These are phyloP conservation scores for Rubia occidens DNA, from an alignment of 305 asterid genomes.

Conservation along the genomic window DNA sequence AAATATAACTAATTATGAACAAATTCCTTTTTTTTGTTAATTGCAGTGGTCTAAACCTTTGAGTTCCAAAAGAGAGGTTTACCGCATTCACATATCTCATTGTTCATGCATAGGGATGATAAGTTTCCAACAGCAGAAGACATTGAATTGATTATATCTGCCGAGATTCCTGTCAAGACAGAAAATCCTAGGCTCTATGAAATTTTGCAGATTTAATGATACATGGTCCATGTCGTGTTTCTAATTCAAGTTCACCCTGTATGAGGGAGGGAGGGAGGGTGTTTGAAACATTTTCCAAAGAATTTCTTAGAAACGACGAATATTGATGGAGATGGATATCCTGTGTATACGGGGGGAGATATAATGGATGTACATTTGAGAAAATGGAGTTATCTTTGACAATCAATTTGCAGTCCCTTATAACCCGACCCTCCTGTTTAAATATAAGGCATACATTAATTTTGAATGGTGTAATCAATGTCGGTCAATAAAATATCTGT, in stretches of 20 bases:
- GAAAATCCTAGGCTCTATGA: neutral
- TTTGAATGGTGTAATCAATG: neutral
- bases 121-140: neutral
- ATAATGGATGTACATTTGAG: neutral
- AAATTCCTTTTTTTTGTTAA: too few species aligned
- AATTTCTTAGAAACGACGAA: neutral
- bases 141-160: neutral
- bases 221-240: neutral
- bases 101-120: neutral
- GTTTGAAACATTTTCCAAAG: neutral
- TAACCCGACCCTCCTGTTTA: neutral
- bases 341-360: neutral
- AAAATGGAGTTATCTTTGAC: neutral
- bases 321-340: conserved; percentile 6
- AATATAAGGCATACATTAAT: neutral
- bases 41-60: neutral
- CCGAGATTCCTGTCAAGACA: neutral
- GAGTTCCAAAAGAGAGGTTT: neutral
- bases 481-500: too few species aligned
- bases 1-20: too few species aligned
- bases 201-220: neutral
- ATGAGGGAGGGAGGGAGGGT: neutral
- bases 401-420: neutral
- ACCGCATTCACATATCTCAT: neutral
- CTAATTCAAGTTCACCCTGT: neutral